These are phyloP conservation scores for Neoboletus magnificus DNA, from an alignment of 768 basidiomycete genomes.

Conservation along the genomic window DNA sequence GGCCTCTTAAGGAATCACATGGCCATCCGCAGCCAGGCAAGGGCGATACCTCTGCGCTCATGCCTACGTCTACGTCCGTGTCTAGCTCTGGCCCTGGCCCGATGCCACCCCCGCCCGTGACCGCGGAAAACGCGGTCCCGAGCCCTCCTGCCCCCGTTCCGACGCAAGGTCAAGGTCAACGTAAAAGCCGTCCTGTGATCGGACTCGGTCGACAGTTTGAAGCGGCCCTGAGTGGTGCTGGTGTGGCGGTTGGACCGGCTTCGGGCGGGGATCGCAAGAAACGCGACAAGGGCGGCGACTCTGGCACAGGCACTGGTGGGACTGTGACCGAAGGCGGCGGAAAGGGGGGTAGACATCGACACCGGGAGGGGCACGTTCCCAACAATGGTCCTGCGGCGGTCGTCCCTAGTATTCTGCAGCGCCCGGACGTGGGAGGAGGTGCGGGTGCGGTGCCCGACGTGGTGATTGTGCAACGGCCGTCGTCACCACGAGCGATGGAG, in stretches of 20 bases:
- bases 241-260: conserved; percentile 36
- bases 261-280: conserved; percentile 31
- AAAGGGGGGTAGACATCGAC: conserved; percentile 18
- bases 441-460: not conserved
- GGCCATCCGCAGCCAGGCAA: not conserved
- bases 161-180: conserved; percentile 15
- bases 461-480: conserved; percentile 10
- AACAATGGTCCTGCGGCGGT: not conserved
- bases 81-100: not conserved
- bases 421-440: conserved; percentile 14
- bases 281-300: conserved; percentile 33
- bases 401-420: conserved; percentile 26
- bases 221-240: conserved; percentile 64
- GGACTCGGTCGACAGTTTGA: conserved; percentile 69
- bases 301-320: not conserved
- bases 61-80: not conserved
- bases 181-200: conserved; percentile 55
- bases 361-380: conserved; percentile 9
- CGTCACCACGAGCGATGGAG: conserved; percentile 8
- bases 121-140: not conserved
- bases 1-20: conserved; percentile 16
- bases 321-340: not conserved
- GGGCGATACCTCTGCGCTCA: not conserved
- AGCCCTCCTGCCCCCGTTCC: conserved; percentile 8
- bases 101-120: not conserved